Base-by-base conservation (phyloP, 208 protist genomes). In the Acanthamoeba polyphaga region DNA sequence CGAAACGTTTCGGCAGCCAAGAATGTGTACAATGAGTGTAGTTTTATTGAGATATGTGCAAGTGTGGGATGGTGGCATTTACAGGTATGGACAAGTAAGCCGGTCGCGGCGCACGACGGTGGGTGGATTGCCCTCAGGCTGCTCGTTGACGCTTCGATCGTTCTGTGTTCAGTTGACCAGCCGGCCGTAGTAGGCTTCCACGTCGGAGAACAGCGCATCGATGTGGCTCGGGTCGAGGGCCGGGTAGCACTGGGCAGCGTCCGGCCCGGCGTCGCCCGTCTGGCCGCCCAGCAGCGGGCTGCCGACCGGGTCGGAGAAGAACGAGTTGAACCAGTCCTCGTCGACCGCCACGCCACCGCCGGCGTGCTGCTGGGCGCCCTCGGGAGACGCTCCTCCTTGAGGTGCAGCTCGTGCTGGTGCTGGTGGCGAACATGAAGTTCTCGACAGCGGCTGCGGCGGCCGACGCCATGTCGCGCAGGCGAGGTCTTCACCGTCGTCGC, bases 291-390 rank as follows among this genome's bases (percentile, higher is more conserved):
- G 78, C 2, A 85, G 24, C n/a, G 78, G 74, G 74, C 74, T 82
- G 66, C 29, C 46, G 24, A 22, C 10, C 46, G 49, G 0, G 72
- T 80, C 72, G 72, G 72, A 80, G 78, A 85, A 85, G 78, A 85
- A 85, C 78, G 78, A 85, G 78, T 85, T 85, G 46, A 85, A 24
- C 78, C 78, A 85, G 46, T 85, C 78, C 46, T 85, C 78, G 78
- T 60, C 78, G 38, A 43, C 38, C 38, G 38, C 38, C 46, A 38
- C 19, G 43, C 19, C 76, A 34, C 9, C 76, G 76, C 43, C 38
- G 27, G 22, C 68, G 6, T 46, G 27, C 78, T 22, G 22, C 78
- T 85, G 78, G 29, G 34, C 19, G 74, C 46, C 78, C 49, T 85
- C 78, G 49, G 78, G 78, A 22, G 78, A 85, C 3, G 78, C 78